These are phyloP conservation scores for Pleurozium schreberi DNA, from an alignment of 225 moss, liverwort and hornwort genomes.

Conservation along the genomic window DNA sequence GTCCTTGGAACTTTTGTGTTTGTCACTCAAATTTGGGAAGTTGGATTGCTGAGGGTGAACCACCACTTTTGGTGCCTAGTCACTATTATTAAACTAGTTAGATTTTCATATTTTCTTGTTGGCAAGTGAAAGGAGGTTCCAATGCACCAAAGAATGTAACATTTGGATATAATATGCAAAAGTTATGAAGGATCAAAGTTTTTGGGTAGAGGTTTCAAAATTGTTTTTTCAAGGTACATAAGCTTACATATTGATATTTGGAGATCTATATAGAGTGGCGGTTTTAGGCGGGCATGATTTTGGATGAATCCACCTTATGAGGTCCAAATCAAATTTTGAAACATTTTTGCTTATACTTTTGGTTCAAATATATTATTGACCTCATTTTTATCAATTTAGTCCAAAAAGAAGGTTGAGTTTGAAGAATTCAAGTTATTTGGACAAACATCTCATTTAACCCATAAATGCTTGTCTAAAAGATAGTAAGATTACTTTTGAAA, in stretches of 20 bases:
- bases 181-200: background rate
- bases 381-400: background rate
- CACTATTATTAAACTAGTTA: fast-evolving
- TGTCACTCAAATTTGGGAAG: fast-evolving
- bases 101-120: too few relatives aligned
- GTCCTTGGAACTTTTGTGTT: fast-evolving
- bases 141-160: background rate
- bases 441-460: fast-evolving
- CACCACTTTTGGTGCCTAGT: fast-evolving
- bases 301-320: background rate
- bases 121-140: too few relatives aligned
- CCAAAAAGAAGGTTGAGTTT: background rate
- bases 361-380: background rate
- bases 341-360: background rate
- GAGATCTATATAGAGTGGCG: fast-evolving
- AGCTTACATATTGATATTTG: background rate
- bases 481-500: background rate
- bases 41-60: fast-evolving
- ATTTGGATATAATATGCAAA: background rate
- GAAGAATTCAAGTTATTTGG: background rate
- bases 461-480: background rate
- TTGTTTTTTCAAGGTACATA: background rate
- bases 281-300: fast-evolving
- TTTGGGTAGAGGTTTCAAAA: background rate
- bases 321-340: background rate